Base-by-base conservation (phyloP, 192 early-diverging fungal genomes). In the Polychytrium aggregatum region DNA sequence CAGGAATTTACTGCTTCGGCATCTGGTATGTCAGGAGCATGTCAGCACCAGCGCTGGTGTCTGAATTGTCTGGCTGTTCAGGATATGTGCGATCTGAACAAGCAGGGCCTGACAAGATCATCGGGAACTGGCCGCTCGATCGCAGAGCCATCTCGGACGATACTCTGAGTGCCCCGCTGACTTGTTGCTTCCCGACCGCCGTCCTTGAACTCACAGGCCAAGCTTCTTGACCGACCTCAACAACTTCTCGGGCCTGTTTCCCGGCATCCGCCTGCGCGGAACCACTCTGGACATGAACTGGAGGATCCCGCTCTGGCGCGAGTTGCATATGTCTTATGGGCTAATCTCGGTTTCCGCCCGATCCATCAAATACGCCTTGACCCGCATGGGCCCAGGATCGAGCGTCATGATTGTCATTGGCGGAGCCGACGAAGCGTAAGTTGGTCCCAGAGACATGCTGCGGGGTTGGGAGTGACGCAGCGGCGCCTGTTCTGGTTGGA, bases 371-470 rank as follows among this genome's bases (percentile, higher is more conserved):
- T 33, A 54, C 30, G 31, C 46, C 13, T 38, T 64, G 20, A 48
- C 46, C 13, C 41, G 29, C 9, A 55, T 17, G 26, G 53, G 56
- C 28, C 52, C 57, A 8, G 63, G 63, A 0, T 21, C 30, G 28
- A 36, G 42, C 2, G 45, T 50, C 3, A 33, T 51, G 27, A 18
- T 70, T 7, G 59, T 70, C 33, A 27, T 65, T 7, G 67, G 67
- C 4, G 67, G 62, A 33, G 63, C 62, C 6, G 46, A 50, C 21
- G 67, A 62, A 36, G 26, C 21, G n/a, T n/a, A n/a, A n/a, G n/a
- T n/a, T n/a, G n/a, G n/a, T n/a, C n/a, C n/a, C n/a, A n/a, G n/a
- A n/a, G n/a, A n/a, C n/a, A n/a, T n/a, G n/a, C n/a, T n/a, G n/a
- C n/a, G n/a, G n/a, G n/a, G n/a, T n/a, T n/a, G n/a, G n/a, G n/a